A percentile compares a stretch with the other conserved stretches of the same genome.
phyloP scores from a whole-genome alignment of 345 rosid species.

The Citrus mangshanensis region DNA sequence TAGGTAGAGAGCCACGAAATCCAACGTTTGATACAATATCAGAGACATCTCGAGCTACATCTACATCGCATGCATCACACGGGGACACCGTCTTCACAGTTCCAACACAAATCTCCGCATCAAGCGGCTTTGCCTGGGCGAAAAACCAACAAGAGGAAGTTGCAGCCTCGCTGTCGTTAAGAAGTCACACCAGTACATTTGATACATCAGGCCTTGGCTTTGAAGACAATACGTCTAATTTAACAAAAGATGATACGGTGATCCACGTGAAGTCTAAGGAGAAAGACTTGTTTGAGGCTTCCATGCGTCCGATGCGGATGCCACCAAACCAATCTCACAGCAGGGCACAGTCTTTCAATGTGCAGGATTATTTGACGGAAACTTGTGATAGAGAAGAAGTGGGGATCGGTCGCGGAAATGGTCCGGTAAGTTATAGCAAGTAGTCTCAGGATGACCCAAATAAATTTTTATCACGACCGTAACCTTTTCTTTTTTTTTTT shows the following conservation, averaged over 20 bases:
- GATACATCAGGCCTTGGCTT: slow-evolving; percentile 42
- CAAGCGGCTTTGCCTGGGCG: slow-evolving; percentile 58
- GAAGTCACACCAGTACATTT: slow-evolving; percentile 39
- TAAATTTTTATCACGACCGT: not conserved
- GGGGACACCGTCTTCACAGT: slow-evolving; percentile 34
- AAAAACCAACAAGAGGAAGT: slow-evolving; percentile 46
- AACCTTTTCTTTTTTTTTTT: too few species aligned
- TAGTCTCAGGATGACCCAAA: not conserved
- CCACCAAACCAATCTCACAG: slow-evolving; percentile 10
- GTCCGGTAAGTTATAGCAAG: slow-evolving; percentile 25
- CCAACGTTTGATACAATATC: slow-evolving; percentile 27
- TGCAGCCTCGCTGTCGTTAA: slow-evolving; percentile 43
- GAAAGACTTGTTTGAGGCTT: not conserved
- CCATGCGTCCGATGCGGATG: slow-evolving; percentile 3
- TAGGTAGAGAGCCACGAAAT: slow-evolving; percentile 17
- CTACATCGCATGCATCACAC: slow-evolving; percentile 31
- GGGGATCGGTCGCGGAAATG: slow-evolving; percentile 13
- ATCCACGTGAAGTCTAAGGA: not conserved
- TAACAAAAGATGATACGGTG: slow-evolving; percentile 19
- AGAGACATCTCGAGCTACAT: slow-evolving; percentile 26
- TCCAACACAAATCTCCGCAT: slow-evolving; percentile 39
- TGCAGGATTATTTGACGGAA: slow-evolving; percentile 10
- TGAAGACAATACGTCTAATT: slow-evolving; percentile 32
- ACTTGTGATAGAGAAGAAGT: slow-evolving; percentile 18
- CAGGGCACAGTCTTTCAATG: slow-evolving; percentile 31